Evolutionary conservation across 108 stramenopile genomes (phyloP), one percentile per base, ranked within the genome.

Genomic region (Cyclostephanos invisitatus): DNA sequence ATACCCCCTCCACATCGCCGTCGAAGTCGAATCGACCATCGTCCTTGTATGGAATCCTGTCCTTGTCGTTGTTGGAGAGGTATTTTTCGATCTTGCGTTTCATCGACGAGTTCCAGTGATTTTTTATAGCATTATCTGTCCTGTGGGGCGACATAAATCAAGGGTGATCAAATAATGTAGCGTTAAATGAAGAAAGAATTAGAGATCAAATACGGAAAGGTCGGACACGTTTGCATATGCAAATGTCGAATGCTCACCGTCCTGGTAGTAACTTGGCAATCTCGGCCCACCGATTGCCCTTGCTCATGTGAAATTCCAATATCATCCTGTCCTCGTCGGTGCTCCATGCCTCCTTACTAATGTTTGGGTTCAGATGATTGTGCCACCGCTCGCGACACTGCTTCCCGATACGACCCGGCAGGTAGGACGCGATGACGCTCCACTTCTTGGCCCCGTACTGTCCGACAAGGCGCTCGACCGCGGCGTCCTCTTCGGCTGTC

Each of bases 351-450:
- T 80, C 85, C 67, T 96, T 96, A 54, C 80, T 83, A 68, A 99
- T 96, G 21, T 82, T 75, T 5, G 98, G 98, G 68, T 99, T 97
- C 50, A 99, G 82, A 78, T 98, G 99, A 83, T 99, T 99, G 72
- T 94, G 96, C 98, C 98, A 99, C 28, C 99, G 89, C 82, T 99
- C 99, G 12, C 99, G 83, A 87, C 98, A 98, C 85, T 99, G 99
- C 84, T 99, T 99, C 22, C 99, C 99, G 64, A 94, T 95, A 14
- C 99, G 90, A 25, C 97, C 72, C 49, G 68, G 91, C 10, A 92
- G 70, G 12, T 75, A 46, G 28, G 29, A 36, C 9, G 92, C 91
- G 72, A 92, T 89, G 28, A 59, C 20, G 64, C 82, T 81, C 91
- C 91, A 92, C 54, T 81, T 82, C 44, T 36, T 50, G 54, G 63